Conservation (phyloP, 1,284 basidiomycete species). For the Irpex sp. region DNA sequence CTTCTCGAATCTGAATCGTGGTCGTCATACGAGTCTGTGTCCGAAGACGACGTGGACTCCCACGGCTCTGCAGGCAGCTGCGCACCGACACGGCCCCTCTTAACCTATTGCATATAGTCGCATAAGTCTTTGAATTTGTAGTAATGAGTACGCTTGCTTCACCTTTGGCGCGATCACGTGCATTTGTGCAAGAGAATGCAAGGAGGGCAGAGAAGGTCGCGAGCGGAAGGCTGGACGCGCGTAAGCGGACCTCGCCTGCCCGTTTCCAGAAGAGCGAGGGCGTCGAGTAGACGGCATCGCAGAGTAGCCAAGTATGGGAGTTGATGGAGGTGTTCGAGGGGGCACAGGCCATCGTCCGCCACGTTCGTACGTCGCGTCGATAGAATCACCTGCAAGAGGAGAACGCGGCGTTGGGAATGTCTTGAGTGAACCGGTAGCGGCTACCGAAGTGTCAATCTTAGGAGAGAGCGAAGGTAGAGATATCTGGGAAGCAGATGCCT, state of each 20-base stretch:
- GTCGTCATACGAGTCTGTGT: slow-evolving; percentile 4
- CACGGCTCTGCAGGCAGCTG: slow-evolving; percentile 16
- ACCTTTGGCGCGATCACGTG: slow-evolving; percentile 56
- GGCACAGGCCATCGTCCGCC: slow-evolving; percentile 14
- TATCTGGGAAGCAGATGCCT: background rate
- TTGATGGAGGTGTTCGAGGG: slow-evolving; percentile 13
- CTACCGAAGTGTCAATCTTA: background rate
- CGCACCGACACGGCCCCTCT: slow-evolving; percentile 16
- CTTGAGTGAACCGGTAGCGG: background rate
- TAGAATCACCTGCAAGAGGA: slow-evolving; percentile 1
- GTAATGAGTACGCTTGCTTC: slow-evolving; percentile 11
- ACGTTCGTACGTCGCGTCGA: slow-evolving; percentile 1
- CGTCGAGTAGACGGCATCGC: slow-evolving; percentile 17
- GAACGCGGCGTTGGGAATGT: slow-evolving; percentile 2
- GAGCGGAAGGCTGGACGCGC: slow-evolving; percentile 52
- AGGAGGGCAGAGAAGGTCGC: slow-evolving; percentile 62
- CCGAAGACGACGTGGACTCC: background rate
- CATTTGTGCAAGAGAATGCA: slow-evolving; percentile 52
- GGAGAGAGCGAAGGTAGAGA: background rate
- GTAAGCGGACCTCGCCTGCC: slow-evolving; percentile 45
- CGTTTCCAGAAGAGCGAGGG: slow-evolving; percentile 31
- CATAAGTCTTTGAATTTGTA: background rate
- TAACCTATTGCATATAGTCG: slow-evolving; percentile 9
- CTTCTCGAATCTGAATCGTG: slow-evolving; percentile 16
- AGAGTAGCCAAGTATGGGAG: slow-evolving; percentile 14